These are phyloP conservation scores for Plicaturopsis crispa DNA, from an alignment of 768 basidiomycete genomes.

Conservation along the genomic window DNA sequence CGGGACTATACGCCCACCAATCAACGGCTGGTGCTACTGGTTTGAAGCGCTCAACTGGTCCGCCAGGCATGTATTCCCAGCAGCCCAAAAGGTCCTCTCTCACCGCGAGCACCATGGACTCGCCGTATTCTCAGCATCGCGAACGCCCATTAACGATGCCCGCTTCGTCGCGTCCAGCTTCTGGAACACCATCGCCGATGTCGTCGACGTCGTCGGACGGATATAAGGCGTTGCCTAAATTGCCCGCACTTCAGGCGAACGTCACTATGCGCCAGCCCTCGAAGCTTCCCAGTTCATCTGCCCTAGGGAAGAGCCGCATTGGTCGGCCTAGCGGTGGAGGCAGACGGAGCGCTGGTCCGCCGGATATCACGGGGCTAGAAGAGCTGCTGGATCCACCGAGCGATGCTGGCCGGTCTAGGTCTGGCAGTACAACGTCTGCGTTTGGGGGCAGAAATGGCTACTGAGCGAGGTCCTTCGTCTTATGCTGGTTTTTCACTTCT, in stretches of 20 bases:
- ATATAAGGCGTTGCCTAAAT: conserved; percentile 34
- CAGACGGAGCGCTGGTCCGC: conserved; percentile 21
- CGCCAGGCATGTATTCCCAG: conserved; percentile 32
- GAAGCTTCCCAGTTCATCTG: conserved; percentile 29
- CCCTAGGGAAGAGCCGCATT: conserved; percentile 38
- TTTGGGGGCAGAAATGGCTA: too few relatives aligned
- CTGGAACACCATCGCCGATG: conserved; percentile 21
- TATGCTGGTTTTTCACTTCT: too few relatives aligned
- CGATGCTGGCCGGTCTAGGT: too few relatives aligned
- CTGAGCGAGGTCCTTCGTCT: too few relatives aligned
- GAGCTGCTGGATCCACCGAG: too few relatives aligned
- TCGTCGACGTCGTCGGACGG: too few relatives aligned
- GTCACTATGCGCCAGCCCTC: conserved; percentile 39
- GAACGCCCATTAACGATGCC: conserved; percentile 29
- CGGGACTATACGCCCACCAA: conserved; percentile 36
- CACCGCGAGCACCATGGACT: conserved; percentile 35
- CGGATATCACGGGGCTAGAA: too few relatives aligned
- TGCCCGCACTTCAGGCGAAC: conserved; percentile 35
- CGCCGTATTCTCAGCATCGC: conserved; percentile 17
- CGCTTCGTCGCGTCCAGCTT: conserved; percentile 20
- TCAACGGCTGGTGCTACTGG: conserved; percentile 27
- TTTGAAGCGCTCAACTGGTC: conserved; percentile 55
- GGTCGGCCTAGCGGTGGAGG: conserved; percentile 36
- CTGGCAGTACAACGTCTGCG: too few relatives aligned
- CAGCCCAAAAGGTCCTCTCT: conserved; percentile 57